Evolutionary conservation across 2,329 filamentous ascomycete species (phyloP), one percentile per base, ranked within the genome.

Genomic region (Sporothrix pallida): DNA sequence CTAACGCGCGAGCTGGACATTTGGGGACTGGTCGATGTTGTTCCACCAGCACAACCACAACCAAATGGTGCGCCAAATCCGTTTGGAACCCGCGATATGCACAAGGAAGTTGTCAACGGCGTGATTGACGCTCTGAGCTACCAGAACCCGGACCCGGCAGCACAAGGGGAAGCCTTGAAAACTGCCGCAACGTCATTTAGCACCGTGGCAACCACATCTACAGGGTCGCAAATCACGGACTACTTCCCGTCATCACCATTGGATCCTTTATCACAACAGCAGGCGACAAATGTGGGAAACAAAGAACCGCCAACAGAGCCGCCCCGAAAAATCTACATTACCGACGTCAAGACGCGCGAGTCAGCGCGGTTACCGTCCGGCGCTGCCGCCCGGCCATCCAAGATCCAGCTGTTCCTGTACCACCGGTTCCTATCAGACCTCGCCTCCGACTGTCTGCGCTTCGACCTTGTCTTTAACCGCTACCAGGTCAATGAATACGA

Each of bases 351-450:
- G 82, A 98, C 95, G 0, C 88, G 95, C 20, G 87, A 86, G 0
- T 89, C 87, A 3, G 84, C 83, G n/a, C 87, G 86, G 2, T 79
- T 93, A 2, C 93, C 94, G 1, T 86, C 88, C 0, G 88, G 89
- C 26, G 84, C 89, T 0, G 88, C 90, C 0, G 86, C 93, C 62
- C 88, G 92, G 12, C 93, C 93, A 0, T 93, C 94, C 0, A 89
- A 91, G 77, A 91, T 98, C 75, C 96, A 99, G 80, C 85, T 98
- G 0, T 94, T 97, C 82, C 84, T 98, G 0, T 99, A 98, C 80
- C 94, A 95, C 77, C 90, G 91, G 37, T 90, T 98, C 71, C 85
- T 99, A n/a, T 89, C 90, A 10, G 87, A 90, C 2, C 89, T 98
- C 78, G 93, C 92, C 0, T 87, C 89, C 0, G 91, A 91, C 69